These are phyloP conservation scores for Ustulina deusta DNA, from an alignment of 2,329 filamentous ascomycete species.

Conservation along the genomic window DNA sequence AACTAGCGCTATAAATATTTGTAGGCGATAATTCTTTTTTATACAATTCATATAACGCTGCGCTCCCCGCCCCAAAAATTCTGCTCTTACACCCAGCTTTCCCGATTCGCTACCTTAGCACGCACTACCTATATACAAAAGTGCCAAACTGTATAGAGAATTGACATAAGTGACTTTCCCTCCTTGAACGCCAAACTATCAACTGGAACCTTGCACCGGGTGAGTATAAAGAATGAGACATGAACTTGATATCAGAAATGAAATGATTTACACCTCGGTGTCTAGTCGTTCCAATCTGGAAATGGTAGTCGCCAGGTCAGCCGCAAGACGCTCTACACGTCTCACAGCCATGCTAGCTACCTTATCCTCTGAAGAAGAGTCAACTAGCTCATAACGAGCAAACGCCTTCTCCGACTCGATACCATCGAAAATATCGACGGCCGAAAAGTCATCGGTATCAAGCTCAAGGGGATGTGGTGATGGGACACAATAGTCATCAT, in stretches of 20 bases:
- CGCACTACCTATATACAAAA: slow-evolving; percentile 10
- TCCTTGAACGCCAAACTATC: slow-evolving; percentile 29
- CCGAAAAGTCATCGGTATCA: slow-evolving; percentile 57
- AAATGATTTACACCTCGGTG: slow-evolving; percentile 46
- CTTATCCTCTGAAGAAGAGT: slow-evolving; percentile 64
- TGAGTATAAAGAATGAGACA: slow-evolving; percentile 16
- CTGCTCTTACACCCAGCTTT: neutral
- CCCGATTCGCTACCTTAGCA: no score
- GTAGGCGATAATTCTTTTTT: neutral
- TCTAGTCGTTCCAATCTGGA: slow-evolving; percentile 55
- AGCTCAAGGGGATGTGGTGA: slow-evolving; percentile 53
- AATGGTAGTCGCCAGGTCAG: slow-evolving; percentile 53
- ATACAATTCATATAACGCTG: neutral
- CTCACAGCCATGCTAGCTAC: slow-evolving; percentile 60
- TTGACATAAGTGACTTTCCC: neutral
- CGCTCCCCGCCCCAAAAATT: neutral
- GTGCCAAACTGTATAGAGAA: neutral
- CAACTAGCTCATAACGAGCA: slow-evolving; percentile 72
- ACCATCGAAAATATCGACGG: slow-evolving; percentile 62
- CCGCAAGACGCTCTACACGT: slow-evolving; percentile 63
- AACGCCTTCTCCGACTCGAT: slow-evolving; percentile 73
- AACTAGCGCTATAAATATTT: neutral
- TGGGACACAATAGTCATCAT: slow-evolving; percentile 53
- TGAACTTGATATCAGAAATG: neutral
- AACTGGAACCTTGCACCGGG: neutral